These are phyloP conservation scores for Omphalea diandra DNA, from an alignment of 441 rosid genomes.

Conservation along the genomic window DNA sequence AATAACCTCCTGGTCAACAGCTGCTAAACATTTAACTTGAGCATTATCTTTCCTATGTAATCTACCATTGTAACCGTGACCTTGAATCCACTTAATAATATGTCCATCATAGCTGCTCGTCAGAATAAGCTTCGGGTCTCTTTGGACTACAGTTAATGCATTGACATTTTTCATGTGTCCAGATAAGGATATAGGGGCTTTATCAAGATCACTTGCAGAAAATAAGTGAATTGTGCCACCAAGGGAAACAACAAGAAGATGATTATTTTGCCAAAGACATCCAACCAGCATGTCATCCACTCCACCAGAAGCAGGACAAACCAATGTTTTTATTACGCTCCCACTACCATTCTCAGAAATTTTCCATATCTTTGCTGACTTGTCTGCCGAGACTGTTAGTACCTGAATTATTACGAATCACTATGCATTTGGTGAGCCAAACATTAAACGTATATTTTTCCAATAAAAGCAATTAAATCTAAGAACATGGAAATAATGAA, in stretches of 20 bases:
- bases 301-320: conserved; percentile 70
- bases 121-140: conserved; percentile 54
- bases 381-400: conserved; percentile 92
- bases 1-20: conserved; percentile 71
- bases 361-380: conserved; percentile 94
- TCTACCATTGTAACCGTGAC: conserved; percentile 72
- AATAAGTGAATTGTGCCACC: conserved; percentile 82
- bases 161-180: conserved; percentile 88
- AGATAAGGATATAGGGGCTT: conserved; percentile 61
- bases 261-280: conserved; percentile 87
- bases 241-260: conserved; percentile 85
- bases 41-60: conserved; percentile 68
- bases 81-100: conserved; percentile 85
- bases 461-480: no score
- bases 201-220: conserved; percentile 73
- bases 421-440: not conserved
- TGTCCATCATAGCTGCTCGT: conserved; percentile 91
- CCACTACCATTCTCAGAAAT: conserved; percentile 71
- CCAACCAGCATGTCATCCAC: conserved; percentile 96
- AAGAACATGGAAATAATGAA: no score
- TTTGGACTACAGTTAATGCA: conserved; percentile 65
- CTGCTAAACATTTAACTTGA: conserved; percentile 88
- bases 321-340: conserved; percentile 60
- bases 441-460: no score
- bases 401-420: conserved; percentile 40